phyloP scores from a whole-genome alignment of 2,329 filamentous ascomycete genomes.

The Xylaria sp. region DNA sequence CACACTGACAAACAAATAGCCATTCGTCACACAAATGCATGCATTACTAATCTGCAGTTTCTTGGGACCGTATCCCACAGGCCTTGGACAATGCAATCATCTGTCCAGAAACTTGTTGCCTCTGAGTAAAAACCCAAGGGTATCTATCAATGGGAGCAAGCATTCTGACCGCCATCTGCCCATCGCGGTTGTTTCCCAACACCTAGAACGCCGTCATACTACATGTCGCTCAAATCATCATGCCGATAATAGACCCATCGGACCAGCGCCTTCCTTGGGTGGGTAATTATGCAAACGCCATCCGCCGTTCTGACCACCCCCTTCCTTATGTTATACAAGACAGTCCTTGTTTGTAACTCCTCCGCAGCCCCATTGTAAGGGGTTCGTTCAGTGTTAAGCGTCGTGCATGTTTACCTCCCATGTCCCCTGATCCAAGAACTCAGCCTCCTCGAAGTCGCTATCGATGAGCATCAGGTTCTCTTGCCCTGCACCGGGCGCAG shows the following conservation, averaged over 20 bases:
- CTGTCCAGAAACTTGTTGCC: background rate
- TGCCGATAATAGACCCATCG: background rate
- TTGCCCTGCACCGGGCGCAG: slow-evolving; percentile 50
- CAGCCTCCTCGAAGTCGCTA: slow-evolving; percentile 74
- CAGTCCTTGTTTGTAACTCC: background rate
- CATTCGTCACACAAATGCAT: background rate
- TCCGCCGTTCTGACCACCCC: background rate
- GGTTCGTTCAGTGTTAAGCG: too few species aligned
- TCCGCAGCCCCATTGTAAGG: too few species aligned
- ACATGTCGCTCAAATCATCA: background rate
- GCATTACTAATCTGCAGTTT: slow-evolving; percentile 9
- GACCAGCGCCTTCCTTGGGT: background rate
- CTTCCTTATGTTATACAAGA: background rate
- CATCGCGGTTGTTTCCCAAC: background rate
- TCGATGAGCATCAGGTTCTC: slow-evolving; percentile 58
- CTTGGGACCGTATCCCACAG: background rate
- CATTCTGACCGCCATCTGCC: background rate
- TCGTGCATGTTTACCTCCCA: slow-evolving; percentile 57
- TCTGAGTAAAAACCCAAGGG: background rate
- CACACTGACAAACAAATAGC: background rate
- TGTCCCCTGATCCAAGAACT: slow-evolving; percentile 64
- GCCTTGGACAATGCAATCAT: background rate
- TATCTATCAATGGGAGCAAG: background rate
- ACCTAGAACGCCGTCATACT: slow-evolving; percentile 20
- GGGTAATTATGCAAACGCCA: slow-evolving; percentile 13